A percentile compares a stretch with the other conserved stretches of the same genome.
Evolutionary conservation across 768 basidiomycete genomes (phyloP).

Genomic region (Candolleomyces aberdarensis): DNA sequence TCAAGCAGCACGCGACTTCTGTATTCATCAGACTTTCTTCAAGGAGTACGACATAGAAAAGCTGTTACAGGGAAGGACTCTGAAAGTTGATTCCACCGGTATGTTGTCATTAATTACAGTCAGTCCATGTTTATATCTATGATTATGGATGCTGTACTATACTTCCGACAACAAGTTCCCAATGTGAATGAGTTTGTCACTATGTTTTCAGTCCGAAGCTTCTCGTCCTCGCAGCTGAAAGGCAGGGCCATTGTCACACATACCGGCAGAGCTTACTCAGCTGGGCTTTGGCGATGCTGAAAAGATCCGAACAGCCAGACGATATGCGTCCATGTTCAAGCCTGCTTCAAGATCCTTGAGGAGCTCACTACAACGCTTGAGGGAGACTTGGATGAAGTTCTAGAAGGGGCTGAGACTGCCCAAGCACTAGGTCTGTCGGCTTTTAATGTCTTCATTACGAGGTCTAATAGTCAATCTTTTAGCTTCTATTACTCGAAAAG

Average conservation of each 20-base stretch:
- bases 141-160: neutral
- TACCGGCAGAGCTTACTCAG: neutral
- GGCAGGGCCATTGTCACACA: constrained; percentile 6
- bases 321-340: neutral
- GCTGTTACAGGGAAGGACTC: neutral
- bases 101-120: neutral
- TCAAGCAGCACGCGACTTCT: neutral
- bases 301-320: neutral
- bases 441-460: neutral
- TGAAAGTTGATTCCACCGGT: neutral
- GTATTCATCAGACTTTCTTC: constrained; percentile 4
- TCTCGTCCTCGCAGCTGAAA: neutral
- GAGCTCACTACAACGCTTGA: neutral
- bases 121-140: too few species aligned
- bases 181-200: neutral
- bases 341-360: neutral
- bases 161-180: neutral
- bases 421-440: neutral
- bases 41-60: neutral
- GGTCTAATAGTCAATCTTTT: neutral
- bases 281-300: neutral
- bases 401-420: too few species aligned
- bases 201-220: neutral
- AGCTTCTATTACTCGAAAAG: neutral
- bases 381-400: neutral